Percentiles rank a stretch among this genome's conserved stretches.
These are phyloP conservation scores for Phytophthora pisi DNA, from an alignment of 352 stramenopile genomes.

Conservation along the genomic window DNA sequence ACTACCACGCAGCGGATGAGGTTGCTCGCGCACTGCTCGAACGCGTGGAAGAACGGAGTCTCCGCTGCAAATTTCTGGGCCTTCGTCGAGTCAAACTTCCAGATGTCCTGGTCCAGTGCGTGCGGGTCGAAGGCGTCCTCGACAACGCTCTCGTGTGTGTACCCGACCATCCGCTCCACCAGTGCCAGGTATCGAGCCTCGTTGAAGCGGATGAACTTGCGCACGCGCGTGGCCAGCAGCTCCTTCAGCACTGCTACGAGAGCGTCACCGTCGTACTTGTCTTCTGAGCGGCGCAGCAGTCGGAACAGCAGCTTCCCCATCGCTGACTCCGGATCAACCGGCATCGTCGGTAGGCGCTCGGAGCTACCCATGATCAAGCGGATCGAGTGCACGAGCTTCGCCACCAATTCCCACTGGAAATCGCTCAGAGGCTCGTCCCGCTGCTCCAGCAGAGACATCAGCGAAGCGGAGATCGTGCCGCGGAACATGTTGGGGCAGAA, in stretches of 20 bases:
- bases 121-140: conserved; percentile 49
- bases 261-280: conserved; percentile 6
- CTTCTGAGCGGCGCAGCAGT: conserved; percentile 42
- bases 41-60: conserved; percentile 35
- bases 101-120: conserved; percentile 38
- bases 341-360: conserved; percentile 16
- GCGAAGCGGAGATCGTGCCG: conserved; percentile 51
- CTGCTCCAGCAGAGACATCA: conserved; percentile 55
- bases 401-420: conserved; percentile 55
- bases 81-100: conserved; percentile 37
- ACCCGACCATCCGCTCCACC: conserved; percentile 57
- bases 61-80: conserved; percentile 17
- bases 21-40: conserved; percentile 41
- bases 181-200: conserved; percentile 41
- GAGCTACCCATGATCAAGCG: conserved; percentile 46
- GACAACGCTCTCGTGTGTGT: conserved; percentile 39
- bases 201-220: conserved; percentile 68
- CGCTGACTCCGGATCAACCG: conserved; percentile 48
- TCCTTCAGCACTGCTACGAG: conserved; percentile 55
- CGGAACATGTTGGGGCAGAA: conserved; percentile 80
- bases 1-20: conserved; percentile 36
- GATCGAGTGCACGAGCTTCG: conserved; percentile 63
- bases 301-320: conserved; percentile 66
- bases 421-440: conserved; percentile 35
- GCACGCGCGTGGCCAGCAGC: conserved; percentile 49